Base-by-base conservation (phyloP, 1,139 yeast species). In the Yamadazyma friedrichii region DNA sequence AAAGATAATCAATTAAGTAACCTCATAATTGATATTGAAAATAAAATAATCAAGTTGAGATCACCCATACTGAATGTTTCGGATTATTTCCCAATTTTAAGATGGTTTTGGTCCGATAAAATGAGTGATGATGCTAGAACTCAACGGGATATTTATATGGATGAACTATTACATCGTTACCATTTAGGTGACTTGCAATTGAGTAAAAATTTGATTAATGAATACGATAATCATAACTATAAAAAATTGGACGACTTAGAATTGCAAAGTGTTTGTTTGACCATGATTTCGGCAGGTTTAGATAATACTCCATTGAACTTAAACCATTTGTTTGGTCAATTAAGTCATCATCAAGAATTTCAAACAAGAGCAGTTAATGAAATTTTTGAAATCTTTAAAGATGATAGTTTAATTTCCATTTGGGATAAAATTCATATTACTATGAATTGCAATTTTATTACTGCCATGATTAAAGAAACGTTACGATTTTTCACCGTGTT, bases 271-370 rank as follows among this genome's bases (percentile, higher is more conserved):
- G 71, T 83, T 6, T 84, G 91, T 54, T 62, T 85, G 35, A 82
- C 93, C 0, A 79, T 84, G 83, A 82, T 85, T 0, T 82, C 89
- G 50, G 93, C 93, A 4, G 94, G 94, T 0, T 62, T 85, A 27
- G 93, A 85, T 54, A 85, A 86, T 45, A 78, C 84, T 0, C 84
- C 91, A 0, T 66, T 84, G 25, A 83, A 78, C 41, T 63, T 84
- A 42, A 75, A 77, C 47, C 80, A 80, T 49, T 68, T 83, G 11
- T 54, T 84, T 46, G 88, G 88, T 0, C 84, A 80, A 38, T 61
- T 85, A 40, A 40, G 40, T 4, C 53, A 60, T 39, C 84, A 84
- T 1, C 59, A 61, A 3, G 46, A 42, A 1, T 53, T 78, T 15
- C 88, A 82, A 52, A 55, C 63, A 9, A 52, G 49, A 32, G 80